Evolutionary conservation across 306 rosid species (phyloP).

Genomic region (Pyrus betulifolia): DNA sequence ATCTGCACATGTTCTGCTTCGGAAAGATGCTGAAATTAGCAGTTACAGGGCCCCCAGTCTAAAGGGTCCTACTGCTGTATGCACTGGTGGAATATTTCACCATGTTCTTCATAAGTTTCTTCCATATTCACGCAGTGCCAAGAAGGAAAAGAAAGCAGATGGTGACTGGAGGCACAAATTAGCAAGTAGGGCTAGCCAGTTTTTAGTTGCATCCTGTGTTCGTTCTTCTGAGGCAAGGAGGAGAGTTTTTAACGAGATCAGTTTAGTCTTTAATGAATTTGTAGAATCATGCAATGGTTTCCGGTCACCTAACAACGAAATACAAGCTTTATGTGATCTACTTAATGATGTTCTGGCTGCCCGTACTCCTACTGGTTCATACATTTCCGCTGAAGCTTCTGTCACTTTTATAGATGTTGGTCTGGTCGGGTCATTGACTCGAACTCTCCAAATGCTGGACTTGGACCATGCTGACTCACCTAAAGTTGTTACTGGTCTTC

Average conservation of each 20-base stretch:
- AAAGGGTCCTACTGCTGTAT: constrained; percentile 40
- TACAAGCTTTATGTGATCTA: constrained; percentile 75
- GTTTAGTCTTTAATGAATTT: constrained; percentile 57
- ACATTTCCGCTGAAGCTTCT: constrained; percentile 81
- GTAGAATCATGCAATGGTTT: constrained; percentile 53
- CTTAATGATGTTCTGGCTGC: constrained; percentile 81
- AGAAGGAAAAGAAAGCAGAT: constrained; percentile 79
- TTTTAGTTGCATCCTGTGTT: constrained; percentile 86
- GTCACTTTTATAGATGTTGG: constrained; percentile 80
- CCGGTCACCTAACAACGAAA: constrained; percentile 56
- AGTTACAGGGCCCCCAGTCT: constrained; percentile 44
- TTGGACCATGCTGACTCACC: constrained; percentile 87
- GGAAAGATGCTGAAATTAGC: constrained; percentile 77
- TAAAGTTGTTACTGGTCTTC: constrained; percentile 72
- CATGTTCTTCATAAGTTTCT: constrained; percentile 77
- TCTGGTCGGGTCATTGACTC: constrained; percentile 65
- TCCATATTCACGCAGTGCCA: constrained; percentile 54
- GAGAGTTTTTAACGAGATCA: constrained; percentile 75
- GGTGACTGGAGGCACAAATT: constrained; percentile 97
- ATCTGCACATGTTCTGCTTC: constrained; percentile 81
- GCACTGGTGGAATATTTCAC: constrained; percentile 66
- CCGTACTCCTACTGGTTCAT: constrained; percentile 84
- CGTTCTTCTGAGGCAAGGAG: constrained; percentile 92
- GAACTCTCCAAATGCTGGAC: constrained; percentile 69
- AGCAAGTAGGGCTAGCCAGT: constrained; percentile 84